Conservation (phyloP, 139 green algal species). For the Haematococcus sp. region DNA sequence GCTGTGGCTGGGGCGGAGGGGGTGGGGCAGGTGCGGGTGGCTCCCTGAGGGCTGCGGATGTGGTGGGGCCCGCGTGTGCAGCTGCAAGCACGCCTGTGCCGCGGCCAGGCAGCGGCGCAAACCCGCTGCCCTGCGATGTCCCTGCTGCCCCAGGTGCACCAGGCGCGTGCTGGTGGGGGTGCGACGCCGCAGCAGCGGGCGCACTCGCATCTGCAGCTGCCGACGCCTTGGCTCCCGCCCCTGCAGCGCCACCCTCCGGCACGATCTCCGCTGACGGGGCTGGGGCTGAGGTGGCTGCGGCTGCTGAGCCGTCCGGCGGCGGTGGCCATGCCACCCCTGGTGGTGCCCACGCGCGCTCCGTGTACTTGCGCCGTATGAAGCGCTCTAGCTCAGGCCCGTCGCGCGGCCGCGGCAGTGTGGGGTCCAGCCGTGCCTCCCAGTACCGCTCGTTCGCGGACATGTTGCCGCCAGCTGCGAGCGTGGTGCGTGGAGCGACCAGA, state of each 20-base stretch:
- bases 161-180: background rate
- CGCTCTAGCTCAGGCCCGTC: conserved; percentile 32
- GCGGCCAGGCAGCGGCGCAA: background rate
- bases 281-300: background rate
- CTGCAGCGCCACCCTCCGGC: background rate
- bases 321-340: background rate
- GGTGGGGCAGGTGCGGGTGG: background rate
- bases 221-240: background rate
- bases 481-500: too few species aligned
- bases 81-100: background rate
- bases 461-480: conserved; percentile 32
- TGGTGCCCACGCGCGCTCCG: conserved; percentile 23
- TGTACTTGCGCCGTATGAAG: conserved; percentile 42
- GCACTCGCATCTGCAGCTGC: background rate
- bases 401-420: background rate
- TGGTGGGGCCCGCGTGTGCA: background rate
- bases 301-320: background rate
- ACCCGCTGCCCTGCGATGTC: background rate
- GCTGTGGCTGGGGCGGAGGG: background rate
- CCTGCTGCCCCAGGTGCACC: background rate
- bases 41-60: conserved; percentile 2
- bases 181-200: background rate
- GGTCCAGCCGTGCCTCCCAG: conserved; percentile 44
- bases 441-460: conserved; percentile 34
- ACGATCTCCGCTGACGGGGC: background rate